Conservation (phyloP, 805 yeast genomes). For the Hanseniaspora pseudoguilliermondii region DNA sequence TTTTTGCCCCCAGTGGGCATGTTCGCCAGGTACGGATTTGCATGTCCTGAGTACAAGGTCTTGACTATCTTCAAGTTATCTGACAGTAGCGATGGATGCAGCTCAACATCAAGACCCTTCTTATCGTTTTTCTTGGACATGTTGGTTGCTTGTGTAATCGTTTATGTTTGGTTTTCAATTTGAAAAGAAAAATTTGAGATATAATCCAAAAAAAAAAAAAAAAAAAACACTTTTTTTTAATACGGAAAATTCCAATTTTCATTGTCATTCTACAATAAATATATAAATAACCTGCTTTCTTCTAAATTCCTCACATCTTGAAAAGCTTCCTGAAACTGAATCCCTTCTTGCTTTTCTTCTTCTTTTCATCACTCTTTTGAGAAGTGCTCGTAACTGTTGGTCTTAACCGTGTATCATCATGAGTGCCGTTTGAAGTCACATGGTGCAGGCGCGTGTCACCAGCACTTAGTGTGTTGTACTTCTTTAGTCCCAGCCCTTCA, state of each 20-base stretch:
- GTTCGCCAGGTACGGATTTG: constrained; percentile 24
- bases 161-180: neutral
- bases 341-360: neutral
- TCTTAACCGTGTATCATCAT: neutral
- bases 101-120: constrained; percentile 22
- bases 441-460: neutral
- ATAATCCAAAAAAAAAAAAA: neutral
- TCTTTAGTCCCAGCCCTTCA: neutral
- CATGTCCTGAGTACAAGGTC: constrained; percentile 14
- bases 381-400: neutral
- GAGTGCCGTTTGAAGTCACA: neutral
- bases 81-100: constrained; percentile 24
- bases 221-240: neutral
- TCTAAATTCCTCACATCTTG: too few species aligned
- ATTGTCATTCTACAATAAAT: neutral
- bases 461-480: neutral
- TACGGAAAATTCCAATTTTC: neutral
- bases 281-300: neutral
- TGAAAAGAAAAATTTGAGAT: neutral
- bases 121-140: neutral
- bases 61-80: constrained; percentile 23
- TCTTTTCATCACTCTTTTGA: neutral
- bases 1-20: constrained; percentile 13
- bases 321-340: neutral
- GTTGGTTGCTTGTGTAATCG: too few species aligned